phyloP scores from a whole-genome alignment of 139 green algal genomes.

The Chlamydomonas eustigma region DNA sequence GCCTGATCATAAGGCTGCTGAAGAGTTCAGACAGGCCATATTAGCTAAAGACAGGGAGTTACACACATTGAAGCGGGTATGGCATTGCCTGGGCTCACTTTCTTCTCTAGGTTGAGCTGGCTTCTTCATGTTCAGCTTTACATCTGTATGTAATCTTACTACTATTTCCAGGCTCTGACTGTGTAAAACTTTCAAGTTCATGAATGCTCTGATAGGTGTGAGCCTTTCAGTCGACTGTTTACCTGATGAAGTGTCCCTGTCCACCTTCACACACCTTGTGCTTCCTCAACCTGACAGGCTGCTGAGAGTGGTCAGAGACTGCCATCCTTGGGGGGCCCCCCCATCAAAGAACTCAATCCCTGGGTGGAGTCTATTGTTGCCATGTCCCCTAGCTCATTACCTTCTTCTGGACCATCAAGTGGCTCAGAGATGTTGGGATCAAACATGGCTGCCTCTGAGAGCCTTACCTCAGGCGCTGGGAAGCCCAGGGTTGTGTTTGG shows the following conservation, averaged over 20 bases:
- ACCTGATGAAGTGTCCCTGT: background rate
- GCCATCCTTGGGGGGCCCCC: background rate
- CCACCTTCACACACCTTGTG: background rate
- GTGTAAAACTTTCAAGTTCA: background rate
- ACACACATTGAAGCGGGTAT: background rate
- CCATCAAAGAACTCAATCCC: background rate
- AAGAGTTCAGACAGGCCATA: background rate
- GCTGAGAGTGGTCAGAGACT: background rate
- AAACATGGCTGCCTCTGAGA: no score
- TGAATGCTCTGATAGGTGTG: background rate
- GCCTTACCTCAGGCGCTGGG: background rate
- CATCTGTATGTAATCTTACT: background rate
- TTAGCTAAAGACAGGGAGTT: background rate
- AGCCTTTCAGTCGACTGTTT: no score
- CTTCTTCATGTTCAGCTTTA: background rate
- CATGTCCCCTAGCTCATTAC: no score
- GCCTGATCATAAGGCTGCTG: background rate
- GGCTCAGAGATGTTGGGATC: no score
- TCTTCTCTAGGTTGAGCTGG: background rate
- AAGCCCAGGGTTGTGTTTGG: background rate
- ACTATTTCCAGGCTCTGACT: background rate
- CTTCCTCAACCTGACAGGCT: background rate
- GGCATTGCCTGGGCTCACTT: background rate
- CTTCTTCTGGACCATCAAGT: no score
- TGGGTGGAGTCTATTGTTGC: constrained; percentile 1